Evolutionary conservation across 768 basidiomycete species (phyloP).

Genomic region (Leccinum ochraceum): DNA sequence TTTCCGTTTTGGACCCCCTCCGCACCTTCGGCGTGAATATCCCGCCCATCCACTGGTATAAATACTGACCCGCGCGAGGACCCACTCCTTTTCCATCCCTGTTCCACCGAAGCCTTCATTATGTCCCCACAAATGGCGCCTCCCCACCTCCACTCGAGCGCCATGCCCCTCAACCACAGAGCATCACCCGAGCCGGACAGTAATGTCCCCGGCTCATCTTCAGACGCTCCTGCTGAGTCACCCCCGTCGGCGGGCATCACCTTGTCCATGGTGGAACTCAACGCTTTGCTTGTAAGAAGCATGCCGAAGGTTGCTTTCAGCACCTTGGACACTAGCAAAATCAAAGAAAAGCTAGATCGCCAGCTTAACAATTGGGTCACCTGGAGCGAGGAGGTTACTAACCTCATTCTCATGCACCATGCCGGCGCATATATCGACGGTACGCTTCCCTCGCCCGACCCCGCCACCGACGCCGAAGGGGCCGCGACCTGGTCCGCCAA

Average conservation of each 20-base stretch:
- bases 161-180: too few species aligned
- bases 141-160: too few species aligned
- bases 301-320: not conserved
- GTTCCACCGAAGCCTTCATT: too few species aligned
- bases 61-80: too few species aligned
- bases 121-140: too few species aligned
- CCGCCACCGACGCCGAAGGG: not conserved
- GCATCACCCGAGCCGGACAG: too few species aligned
- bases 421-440: not conserved
- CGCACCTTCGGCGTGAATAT: too few species aligned
- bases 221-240: too few species aligned
- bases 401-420: not conserved
- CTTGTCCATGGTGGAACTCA: not conserved
- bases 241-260: not conserved
- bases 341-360: not conserved
- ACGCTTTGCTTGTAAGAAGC: not conserved
- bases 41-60: too few species aligned
- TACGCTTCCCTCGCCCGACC: not conserved
- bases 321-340: not conserved
- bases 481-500: not conserved
- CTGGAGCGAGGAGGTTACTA: not conserved
- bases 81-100: too few species aligned
- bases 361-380: not conserved
- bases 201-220: too few species aligned
- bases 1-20: too few species aligned